Evolutionary conservation across 1,284 basidiomycete genomes (phyloP).

Genomic region (Naganishia liquefaciens): DNA sequence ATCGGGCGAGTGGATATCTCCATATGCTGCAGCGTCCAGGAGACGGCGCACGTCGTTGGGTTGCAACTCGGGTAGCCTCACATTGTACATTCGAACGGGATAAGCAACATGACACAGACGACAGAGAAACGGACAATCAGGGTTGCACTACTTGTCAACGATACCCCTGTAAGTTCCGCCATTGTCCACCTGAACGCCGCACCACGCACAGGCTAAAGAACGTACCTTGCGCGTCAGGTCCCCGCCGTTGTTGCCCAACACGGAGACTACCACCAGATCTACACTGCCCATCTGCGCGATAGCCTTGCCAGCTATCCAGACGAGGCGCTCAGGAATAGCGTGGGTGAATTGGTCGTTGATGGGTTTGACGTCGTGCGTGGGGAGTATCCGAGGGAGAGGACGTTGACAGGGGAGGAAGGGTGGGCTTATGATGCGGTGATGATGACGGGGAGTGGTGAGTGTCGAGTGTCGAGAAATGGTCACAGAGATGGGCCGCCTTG

Average conservation of each 20-base stretch:
- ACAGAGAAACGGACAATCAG: constrained; percentile 37
- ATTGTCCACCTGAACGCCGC: neutral
- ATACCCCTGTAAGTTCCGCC: constrained; percentile 47
- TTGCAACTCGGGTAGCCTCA: constrained; percentile 1
- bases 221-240: constrained; percentile 37
- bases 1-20: too few relatives aligned
- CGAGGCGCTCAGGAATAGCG: constrained; percentile 33
- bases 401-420: constrained; percentile 42
- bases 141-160: constrained; percentile 51
- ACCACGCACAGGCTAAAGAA: neutral
- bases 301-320: constrained; percentile 47
- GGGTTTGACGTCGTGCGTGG: constrained; percentile 57
- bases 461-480: neutral
- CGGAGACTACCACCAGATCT: constrained; percentile 55
- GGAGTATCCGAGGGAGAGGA: constrained; percentile 54
- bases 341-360: constrained; percentile 52
- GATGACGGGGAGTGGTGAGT: constrained; percentile 58
- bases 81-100: neutral
- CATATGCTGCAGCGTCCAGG: too few relatives aligned
- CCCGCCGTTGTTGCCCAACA: constrained; percentile 45
- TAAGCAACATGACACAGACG: neutral
- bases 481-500: too few relatives aligned
- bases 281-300: constrained; percentile 47
- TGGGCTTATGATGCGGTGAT: constrained; percentile 55
- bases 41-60: neutral